Conservation (phyloP, 345 rosid species). For the Brassica rapa region DNA sequence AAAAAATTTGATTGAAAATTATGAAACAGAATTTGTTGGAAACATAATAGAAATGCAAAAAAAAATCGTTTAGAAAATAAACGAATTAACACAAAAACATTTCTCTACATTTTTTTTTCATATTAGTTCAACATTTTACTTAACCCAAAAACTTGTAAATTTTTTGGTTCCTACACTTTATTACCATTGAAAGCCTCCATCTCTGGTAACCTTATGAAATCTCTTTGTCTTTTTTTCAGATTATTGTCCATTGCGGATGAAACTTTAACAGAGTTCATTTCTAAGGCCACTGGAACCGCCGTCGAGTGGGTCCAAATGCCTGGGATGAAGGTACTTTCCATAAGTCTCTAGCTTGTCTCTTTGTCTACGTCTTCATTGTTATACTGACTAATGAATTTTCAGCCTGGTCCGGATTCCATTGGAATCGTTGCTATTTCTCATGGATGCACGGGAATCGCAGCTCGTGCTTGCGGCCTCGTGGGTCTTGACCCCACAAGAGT, state of each 20-base stretch:
- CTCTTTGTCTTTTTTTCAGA: slow-evolving; percentile 18
- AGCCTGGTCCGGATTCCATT: slow-evolving; percentile 99
- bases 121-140: too few species aligned
- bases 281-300: slow-evolving; percentile 99
- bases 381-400: slow-evolving; percentile 34
- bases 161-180: neutral
- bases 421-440: slow-evolving; percentile 99
- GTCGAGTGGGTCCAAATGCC: slow-evolving; percentile 99
- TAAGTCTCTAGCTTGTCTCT: neutral
- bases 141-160: too few species aligned
- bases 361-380: neutral
- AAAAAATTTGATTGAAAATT: too few species aligned
- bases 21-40: too few species aligned
- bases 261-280: slow-evolving; percentile 98
- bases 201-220: neutral
- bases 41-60: too few species aligned
- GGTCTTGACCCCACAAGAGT: slow-evolving; percentile 98
- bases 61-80: too few species aligned
- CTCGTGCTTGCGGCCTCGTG: slow-evolving; percentile 98
- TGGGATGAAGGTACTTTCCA: slow-evolving; percentile 73
- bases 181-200: neutral
- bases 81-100: too few species aligned
- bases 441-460: slow-evolving; percentile 96
- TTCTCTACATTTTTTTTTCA: too few species aligned
- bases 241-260: slow-evolving; percentile 98